Percentiles rank a stretch among this genome's conserved stretches.
Evolutionary conservation across 345 rosid genomes (phyloP).

Genomic region (Cardamine occulta): DNA sequence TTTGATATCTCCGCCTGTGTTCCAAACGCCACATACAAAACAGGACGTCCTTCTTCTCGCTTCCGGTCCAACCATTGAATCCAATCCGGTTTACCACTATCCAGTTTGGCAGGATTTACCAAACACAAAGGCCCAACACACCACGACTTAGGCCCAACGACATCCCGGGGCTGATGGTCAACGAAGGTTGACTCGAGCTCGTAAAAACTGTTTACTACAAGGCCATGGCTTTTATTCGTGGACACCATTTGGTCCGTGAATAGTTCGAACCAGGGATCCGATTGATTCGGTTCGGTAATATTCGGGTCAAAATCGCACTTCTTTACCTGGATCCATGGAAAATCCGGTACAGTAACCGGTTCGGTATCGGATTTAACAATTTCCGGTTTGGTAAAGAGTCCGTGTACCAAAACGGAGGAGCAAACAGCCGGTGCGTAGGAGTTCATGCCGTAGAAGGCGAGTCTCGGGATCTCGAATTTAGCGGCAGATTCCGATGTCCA

Average conservation of each 20-base stretch:
- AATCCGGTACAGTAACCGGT: slow-evolving; percentile 49
- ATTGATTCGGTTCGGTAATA: slow-evolving; percentile 21
- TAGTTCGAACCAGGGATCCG: slow-evolving; percentile 34
- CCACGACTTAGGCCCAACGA: slow-evolving; percentile 36
- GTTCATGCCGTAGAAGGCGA: slow-evolving; percentile 56
- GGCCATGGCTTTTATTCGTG: slow-evolving; percentile 44
- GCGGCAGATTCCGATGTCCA: slow-evolving; percentile 68
- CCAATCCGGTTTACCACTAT: slow-evolving; percentile 49
- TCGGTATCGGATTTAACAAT: slow-evolving; percentile 47
- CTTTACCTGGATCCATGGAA: slow-evolving; percentile 63
- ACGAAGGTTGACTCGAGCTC: slow-evolving; percentile 63
- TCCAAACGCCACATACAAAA: slow-evolving; percentile 76
- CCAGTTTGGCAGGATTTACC: slow-evolving; percentile 18
- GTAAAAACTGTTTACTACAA: slow-evolving; percentile 56
- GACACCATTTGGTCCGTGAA: neutral
- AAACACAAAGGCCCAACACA: slow-evolving; percentile 67
- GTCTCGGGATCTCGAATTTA: slow-evolving; percentile 59
- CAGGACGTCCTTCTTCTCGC: slow-evolving; percentile 47
- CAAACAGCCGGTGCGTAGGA: slow-evolving; percentile 33
- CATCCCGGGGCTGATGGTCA: slow-evolving; percentile 40
- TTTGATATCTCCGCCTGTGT: slow-evolving; percentile 62
- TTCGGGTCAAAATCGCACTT: slow-evolving; percentile 43
- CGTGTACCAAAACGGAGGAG: neutral
- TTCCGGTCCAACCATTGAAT: slow-evolving; percentile 65
- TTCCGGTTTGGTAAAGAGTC: slow-evolving; percentile 23